phyloP scores from a whole-genome alignment of 2,329 filamentous ascomycete species.

The Metarhizium anisopliae region DNA sequence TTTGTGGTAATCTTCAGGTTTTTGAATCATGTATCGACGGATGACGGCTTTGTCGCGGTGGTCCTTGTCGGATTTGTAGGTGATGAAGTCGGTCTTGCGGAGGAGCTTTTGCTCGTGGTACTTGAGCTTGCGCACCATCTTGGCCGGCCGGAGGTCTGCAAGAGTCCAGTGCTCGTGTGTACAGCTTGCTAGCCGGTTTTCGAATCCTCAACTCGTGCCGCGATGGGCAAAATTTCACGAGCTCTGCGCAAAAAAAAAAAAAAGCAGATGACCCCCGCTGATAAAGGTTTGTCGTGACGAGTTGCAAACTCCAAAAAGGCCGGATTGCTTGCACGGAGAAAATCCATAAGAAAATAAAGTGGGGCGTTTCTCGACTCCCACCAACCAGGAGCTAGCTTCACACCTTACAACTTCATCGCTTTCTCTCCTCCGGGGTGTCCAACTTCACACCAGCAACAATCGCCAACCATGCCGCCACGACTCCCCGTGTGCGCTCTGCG shows the following conservation, averaged over 20 bases:
- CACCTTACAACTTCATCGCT: background rate
- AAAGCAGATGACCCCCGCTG: too few relatives aligned
- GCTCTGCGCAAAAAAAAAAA: too few relatives aligned
- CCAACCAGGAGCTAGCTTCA: background rate
- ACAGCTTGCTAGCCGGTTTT: background rate
- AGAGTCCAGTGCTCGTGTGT: background rate
- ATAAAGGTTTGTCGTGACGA: too few relatives aligned
- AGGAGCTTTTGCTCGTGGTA: conserved; percentile 95
- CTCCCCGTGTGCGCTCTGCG: background rate
- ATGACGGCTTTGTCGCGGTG: conserved; percentile 77
- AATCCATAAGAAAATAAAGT: background rate
- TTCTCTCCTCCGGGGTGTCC: background rate
- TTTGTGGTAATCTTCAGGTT: conserved; percentile 73
- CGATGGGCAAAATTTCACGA: too few relatives aligned
- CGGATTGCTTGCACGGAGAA: background rate
- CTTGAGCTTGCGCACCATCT: conserved; percentile 93
- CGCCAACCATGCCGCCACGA: conserved; percentile 6
- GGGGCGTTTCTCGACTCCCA: background rate
- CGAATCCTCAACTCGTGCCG: background rate
- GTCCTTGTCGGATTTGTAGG: conserved; percentile 78
- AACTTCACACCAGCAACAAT: background rate
- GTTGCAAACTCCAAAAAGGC: too few relatives aligned
- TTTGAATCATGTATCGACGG: conserved; percentile 84
- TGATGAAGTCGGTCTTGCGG: conserved; percentile 87
- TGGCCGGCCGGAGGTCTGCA: conserved; percentile 13